Base-by-base conservation (phyloP, 768 basidiomycete species). In the Russula ochroleuca region DNA sequence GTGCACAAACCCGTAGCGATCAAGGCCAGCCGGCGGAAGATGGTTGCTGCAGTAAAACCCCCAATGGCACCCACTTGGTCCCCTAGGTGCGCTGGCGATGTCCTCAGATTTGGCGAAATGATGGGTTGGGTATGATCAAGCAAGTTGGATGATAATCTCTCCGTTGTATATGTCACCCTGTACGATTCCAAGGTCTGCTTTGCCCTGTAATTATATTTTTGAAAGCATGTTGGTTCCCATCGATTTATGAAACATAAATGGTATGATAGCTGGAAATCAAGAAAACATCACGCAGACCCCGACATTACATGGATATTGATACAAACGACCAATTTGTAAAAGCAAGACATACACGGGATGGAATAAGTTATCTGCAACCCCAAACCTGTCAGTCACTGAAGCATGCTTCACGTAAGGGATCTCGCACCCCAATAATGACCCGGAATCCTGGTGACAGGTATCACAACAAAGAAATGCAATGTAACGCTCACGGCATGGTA, bases 51-150 rank as follows among this genome's bases (percentile, higher is more conserved):
- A 37, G 33, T 55, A 14, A 69, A 68, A 73, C 75, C 64, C 68
- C 70, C 6, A 65, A 64, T 21, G 61, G 70, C 10, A 7, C n/a
- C 57, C 3, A 40, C 59, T n/a, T n/a, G n/a, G 17, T 57, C 57
- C 35, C 61, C 65, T 14, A 71, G 71, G 60, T 72, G 82, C 68
- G 88, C 86, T 19, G 79, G 77, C 2, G 86, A 88, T 63, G 76
- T 89, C n/a, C 76, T 89, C 55, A 79, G 72, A 31, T 83, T 86
- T 68, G 89, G 82, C 25, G 72, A 79, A 5, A 82, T 78, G 71
- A 83, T 77, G 68, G 82, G 85, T 14, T 91, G 88, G 88, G 74
- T 90, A 43, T 73, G 56, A 66, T 53, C 35, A 49, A 55, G 33
- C n/a, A 31, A 5, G 47, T 10, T 9, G 4, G 25, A 37, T 25